Base-by-base conservation (phyloP, 345 rosid species). In the Corymbia maculata region DNA sequence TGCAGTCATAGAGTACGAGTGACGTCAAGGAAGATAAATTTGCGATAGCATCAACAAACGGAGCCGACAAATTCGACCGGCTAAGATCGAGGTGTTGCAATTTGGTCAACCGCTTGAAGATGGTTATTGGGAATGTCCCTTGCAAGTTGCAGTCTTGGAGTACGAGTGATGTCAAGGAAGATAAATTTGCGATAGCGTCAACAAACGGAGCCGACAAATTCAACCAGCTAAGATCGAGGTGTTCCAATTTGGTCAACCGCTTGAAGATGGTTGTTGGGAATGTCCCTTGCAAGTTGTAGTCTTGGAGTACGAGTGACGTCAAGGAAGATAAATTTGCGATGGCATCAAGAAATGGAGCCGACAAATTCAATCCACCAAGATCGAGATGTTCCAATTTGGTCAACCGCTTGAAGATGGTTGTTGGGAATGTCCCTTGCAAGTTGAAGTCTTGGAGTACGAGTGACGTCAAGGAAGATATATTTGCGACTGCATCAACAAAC, bases 11-110 rank as follows among this genome's bases (percentile, higher is more conserved):
- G 87, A 87, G 53, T 8, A 28, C 30, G 11, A 88, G 88, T 5
- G 42, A 85, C 1, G 84, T 88, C 52, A 88, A 51, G 22, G 89
- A 88, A 10, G 92, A 88, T 26, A 87, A 55, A 61, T 89, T 89
- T 44, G 52, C 26, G 64, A 86, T 8, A 22, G n/a, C 47, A 22
- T 51, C 8, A n/a, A 70, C 87, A 28, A 87, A 44, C 3, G 89
- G 47, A 68, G 89, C 85, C 32, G 84, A 68, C n/a, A 89, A 13
- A 30, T 75, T 24, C 28, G 85, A 70, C 4, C 7, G 1, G 32
- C 51, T 24, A 24, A 89, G 87, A 84, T 61, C 9, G 26, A 91
- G 88, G 12, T 86, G 30, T 47, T 88, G 70, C 6, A 91, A 57
- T 86, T 87, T 87, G 70, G 87, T 59, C 30, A 36, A 36, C 42